A percentile compares a stretch with the other conserved stretches of the same genome.
Evolutionary conservation across 2,329 filamentous ascomycete species (phyloP).

Genomic region (Mycocentrospora acerina): DNA sequence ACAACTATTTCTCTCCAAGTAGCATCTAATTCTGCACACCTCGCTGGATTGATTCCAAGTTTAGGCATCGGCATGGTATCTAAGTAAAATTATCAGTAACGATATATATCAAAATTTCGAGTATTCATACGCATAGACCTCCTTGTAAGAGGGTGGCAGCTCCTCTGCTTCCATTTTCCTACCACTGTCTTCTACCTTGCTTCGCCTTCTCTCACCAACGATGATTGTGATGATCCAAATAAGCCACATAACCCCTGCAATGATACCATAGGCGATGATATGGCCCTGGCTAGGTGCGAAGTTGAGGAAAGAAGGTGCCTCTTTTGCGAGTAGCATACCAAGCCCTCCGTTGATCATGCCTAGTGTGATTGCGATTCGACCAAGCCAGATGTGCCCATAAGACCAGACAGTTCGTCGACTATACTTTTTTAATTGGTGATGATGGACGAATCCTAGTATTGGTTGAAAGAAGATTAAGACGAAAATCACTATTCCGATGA

Average conservation of each 20-base stretch:
- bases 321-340: conserved; percentile 45
- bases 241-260: conserved; percentile 39
- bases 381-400: conserved; percentile 57
- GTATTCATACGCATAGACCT: conserved; percentile 8
- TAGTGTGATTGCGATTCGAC: conserved; percentile 51
- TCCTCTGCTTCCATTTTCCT: conserved; percentile 4
- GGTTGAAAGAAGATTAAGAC: conserved; percentile 57
- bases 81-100: too few species aligned
- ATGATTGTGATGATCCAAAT: conserved; percentile 31
- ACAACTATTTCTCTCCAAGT: too few species aligned
- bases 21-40: too few species aligned
- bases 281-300: conserved; percentile 28
- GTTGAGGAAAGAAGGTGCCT: conserved; percentile 25
- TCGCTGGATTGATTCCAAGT: too few species aligned
- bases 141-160: conserved; percentile 3
- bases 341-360: conserved; percentile 59
- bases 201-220: conserved; percentile 28
- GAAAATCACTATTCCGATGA: conserved; percentile 57
- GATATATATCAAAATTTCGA: too few species aligned
- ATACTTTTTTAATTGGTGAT: conserved; percentile 51
- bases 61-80: too few species aligned
- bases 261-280: conserved; percentile 35
- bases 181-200: conserved; percentile 10
- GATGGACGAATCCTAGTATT: conserved; percentile 54
- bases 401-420: conserved; percentile 49